These are phyloP conservation scores for Podospora pseudopauciseta DNA, from an alignment of 495 filamentous ascomycete species.

Conservation along the genomic window DNA sequence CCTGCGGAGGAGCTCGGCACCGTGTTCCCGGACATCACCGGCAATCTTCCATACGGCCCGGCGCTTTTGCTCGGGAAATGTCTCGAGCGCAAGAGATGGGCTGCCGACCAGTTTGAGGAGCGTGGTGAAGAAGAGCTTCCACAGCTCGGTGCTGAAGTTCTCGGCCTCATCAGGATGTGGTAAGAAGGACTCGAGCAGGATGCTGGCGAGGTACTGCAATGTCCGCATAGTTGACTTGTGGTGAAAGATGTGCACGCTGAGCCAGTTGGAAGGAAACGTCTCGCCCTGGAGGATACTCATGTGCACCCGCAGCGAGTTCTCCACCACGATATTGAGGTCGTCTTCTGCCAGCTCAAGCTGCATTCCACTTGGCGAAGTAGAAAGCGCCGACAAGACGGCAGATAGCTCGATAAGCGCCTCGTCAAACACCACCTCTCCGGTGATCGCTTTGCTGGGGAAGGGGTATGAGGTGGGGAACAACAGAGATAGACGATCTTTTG, in stretches of 20 bases:
- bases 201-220: conserved; percentile 75
- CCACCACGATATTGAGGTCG: conserved; percentile 70
- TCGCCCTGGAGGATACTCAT: conserved; percentile 86
- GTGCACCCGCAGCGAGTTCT: conserved; percentile 73
- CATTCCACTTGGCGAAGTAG: conserved; percentile 64
- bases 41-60: conserved; percentile 98
- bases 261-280: conserved; percentile 84
- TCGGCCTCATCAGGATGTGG: conserved; percentile 91
- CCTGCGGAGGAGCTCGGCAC: conserved; percentile 74
- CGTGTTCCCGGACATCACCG: conserved; percentile 89
- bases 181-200: conserved; percentile 73
- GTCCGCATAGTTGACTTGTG: conserved; percentile 86
- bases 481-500: conserved; percentile 70
- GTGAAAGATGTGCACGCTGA: conserved; percentile 91
- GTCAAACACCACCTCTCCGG: conserved; percentile 65
- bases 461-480: conserved; percentile 89
- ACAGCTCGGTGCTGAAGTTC: conserved; percentile 85
- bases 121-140: conserved; percentile 88
- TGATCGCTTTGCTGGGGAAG: conserved; percentile 71
- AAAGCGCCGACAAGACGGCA: conserved; percentile 76
- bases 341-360: conserved; percentile 68
- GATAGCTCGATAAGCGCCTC: conserved; percentile 88
- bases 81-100: conserved; percentile 84
- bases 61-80: conserved; percentile 94
- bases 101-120: conserved; percentile 86